Percentiles rank a stretch among this genome's conserved stretches.
Conservation (phyloP, 345 rosid species). For the Euphorbia peplus region DNA sequence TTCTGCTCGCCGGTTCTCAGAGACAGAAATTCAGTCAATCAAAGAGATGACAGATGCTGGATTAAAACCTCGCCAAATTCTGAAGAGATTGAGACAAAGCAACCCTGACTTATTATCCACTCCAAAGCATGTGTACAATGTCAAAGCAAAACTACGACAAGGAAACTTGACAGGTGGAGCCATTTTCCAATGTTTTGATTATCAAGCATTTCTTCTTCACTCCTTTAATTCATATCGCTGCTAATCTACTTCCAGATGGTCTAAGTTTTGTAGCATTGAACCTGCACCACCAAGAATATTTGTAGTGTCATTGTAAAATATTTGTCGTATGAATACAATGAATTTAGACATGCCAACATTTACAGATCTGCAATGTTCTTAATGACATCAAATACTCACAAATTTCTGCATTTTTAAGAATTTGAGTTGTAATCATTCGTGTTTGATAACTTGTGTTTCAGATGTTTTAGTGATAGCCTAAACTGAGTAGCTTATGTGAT, state of each 20-base stretch:
- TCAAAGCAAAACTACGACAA: constrained; percentile 65
- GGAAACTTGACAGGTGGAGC: constrained; percentile 49
- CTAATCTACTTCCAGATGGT: not conserved
- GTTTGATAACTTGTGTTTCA: not conserved
- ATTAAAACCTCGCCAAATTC: constrained; percentile 64
- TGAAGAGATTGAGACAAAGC: constrained; percentile 63
- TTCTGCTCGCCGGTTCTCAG: constrained; percentile 58
- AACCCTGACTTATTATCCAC: constrained; percentile 65
- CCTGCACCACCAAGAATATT: not conserved
- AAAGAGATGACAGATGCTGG: constrained; percentile 78
- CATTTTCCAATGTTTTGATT: constrained; percentile 1
- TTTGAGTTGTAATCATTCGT: not conserved
- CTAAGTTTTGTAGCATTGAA: not conserved
- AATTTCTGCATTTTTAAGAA: not conserved
- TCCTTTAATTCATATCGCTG: not conserved
- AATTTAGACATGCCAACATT: not conserved
- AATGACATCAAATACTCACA: not conserved
- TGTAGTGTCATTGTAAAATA: constrained; percentile 2
- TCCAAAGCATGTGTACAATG: constrained; percentile 74
- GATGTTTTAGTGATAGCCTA: not conserved
- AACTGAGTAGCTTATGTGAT: not conserved
- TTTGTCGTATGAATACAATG: not conserved
- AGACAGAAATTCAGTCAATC: constrained; percentile 50
- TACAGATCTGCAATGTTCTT: not conserved
- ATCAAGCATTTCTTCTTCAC: not conserved